These are phyloP conservation scores for Jatropha curcas DNA, from an alignment of 345 rosid genomes.

Conservation along the genomic window DNA sequence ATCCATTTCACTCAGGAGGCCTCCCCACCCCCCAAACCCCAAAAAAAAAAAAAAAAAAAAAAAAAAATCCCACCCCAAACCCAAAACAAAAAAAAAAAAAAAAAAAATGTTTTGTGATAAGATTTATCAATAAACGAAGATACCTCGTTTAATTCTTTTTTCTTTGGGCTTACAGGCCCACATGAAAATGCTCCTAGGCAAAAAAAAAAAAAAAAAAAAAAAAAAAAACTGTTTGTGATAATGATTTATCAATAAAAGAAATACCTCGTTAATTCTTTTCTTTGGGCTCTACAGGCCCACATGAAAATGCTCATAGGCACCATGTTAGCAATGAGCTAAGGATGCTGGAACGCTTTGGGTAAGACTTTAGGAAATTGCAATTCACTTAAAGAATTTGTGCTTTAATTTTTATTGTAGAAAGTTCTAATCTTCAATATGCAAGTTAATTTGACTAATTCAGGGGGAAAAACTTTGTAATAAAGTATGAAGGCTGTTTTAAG, in stretches of 20 bases:
- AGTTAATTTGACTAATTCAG: constrained; percentile 42
- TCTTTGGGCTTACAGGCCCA: too few species aligned
- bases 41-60: too few species aligned
- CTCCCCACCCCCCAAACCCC: too few species aligned
- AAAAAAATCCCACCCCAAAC: too few species aligned
- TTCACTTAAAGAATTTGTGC: background rate
- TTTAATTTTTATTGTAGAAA: background rate
- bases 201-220: too few species aligned
- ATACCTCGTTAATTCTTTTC: constrained; percentile 14
- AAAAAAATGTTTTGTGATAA: too few species aligned
- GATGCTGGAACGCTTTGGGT: constrained; percentile 98
- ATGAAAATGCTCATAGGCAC: constrained; percentile 68
- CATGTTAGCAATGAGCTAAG: constrained; percentile 69
- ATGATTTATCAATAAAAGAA: background rate
- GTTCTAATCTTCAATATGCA: constrained; percentile 1
- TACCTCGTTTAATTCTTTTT: too few species aligned
- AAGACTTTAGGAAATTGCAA: constrained; percentile 23
- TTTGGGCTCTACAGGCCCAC: constrained; percentile 64
- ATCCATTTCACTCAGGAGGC: background rate
- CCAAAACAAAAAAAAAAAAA: too few species aligned
- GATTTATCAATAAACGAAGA: too few species aligned
- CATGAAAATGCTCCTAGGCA: too few species aligned
- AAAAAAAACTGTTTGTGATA: background rate
- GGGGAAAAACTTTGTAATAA: constrained; percentile 81
- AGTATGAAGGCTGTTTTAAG: constrained; percentile 76